A percentile compares a stretch with the other conserved stretches of the same genome.
Evolutionary conservation across 805 yeast species (phyloP).

Genomic region (Ogataea henricii): DNA sequence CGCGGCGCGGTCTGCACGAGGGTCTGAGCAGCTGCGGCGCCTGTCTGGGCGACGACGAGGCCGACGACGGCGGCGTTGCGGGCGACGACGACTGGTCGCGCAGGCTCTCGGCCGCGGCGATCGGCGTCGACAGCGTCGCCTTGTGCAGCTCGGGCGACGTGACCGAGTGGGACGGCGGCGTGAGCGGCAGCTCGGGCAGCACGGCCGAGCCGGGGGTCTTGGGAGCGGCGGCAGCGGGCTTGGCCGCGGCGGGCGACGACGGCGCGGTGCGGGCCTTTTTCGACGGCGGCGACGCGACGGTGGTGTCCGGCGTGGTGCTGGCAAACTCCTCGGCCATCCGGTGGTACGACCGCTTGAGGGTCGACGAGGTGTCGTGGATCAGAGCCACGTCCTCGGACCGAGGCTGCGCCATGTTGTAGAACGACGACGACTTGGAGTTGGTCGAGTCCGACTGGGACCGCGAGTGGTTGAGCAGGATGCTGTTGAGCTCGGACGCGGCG

Average conservation of each 20-base stretch:
- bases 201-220: slow-evolving; percentile 23
- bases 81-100: slow-evolving; percentile 15
- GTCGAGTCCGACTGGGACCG: slow-evolving; percentile 38
- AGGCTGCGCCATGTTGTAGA: slow-evolving; percentile 27
- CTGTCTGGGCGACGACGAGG: slow-evolving; percentile 27
- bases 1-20: slow-evolving; percentile 17
- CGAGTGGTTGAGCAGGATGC: slow-evolving; percentile 23
- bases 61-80: slow-evolving; percentile 33
- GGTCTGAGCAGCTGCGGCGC: slow-evolving; percentile 23
- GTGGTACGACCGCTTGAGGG: slow-evolving; percentile 21
- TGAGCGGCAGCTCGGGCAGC: slow-evolving; percentile 27
- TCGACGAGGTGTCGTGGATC: slow-evolving; percentile 11
- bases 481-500: slow-evolving; percentile 18
- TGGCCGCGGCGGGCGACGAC: slow-evolving; percentile 28
- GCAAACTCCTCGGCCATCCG: slow-evolving; percentile 15
- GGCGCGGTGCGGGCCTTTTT: slow-evolving; percentile 35
- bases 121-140: slow-evolving; percentile 19
- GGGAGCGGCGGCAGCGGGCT: slow-evolving; percentile 16
- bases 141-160: slow-evolving; percentile 20
- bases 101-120: slow-evolving; percentile 10
- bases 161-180: slow-evolving; percentile 27
- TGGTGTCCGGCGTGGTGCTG: slow-evolving; percentile 11
- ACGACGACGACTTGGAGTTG: slow-evolving; percentile 27
- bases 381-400: slow-evolving; percentile 24
- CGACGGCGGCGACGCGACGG: slow-evolving; percentile 13